Conservation (phyloP, 805 yeast genomes). For the Diddensiella santjacobensis region DNA sequence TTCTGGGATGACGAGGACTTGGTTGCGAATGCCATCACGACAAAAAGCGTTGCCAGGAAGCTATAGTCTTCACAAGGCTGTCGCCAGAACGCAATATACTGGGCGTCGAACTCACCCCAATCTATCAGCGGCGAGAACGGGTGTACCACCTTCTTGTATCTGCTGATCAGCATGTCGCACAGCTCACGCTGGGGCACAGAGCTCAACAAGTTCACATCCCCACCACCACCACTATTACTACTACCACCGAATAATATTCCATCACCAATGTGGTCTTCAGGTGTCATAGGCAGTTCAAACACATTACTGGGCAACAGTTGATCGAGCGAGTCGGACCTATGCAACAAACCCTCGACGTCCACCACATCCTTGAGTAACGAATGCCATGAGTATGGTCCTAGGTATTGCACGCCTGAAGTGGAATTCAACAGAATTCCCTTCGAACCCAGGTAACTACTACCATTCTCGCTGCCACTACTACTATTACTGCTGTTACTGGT, state of each 20-base stretch:
- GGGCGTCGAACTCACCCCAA: neutral
- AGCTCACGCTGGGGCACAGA: neutral
- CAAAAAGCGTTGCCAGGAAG: neutral
- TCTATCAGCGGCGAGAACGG: neutral
- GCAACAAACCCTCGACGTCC: neutral
- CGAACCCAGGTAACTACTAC: neutral
- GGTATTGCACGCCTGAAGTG: neutral
- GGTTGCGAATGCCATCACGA: neutral
- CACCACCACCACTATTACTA: neutral
- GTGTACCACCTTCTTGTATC: neutral
- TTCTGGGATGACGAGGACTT: neutral
- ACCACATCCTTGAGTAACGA: neutral
- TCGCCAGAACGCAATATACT: neutral
- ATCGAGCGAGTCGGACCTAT: neutral
- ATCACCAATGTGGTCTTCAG: no score
- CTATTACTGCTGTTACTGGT: neutral
- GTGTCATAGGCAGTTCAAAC: neutral
- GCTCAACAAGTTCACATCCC: neutral
- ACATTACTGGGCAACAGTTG: no score
- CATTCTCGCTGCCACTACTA: neutral
- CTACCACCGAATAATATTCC: neutral
- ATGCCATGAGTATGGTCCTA: conserved; percentile 2
- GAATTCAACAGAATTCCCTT: neutral
- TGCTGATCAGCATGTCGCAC: neutral
- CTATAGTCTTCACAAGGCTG: neutral